phyloP scores from a whole-genome alignment of 2,329 filamentous ascomycete genomes.

The Colletotrichum chrysophilum region DNA sequence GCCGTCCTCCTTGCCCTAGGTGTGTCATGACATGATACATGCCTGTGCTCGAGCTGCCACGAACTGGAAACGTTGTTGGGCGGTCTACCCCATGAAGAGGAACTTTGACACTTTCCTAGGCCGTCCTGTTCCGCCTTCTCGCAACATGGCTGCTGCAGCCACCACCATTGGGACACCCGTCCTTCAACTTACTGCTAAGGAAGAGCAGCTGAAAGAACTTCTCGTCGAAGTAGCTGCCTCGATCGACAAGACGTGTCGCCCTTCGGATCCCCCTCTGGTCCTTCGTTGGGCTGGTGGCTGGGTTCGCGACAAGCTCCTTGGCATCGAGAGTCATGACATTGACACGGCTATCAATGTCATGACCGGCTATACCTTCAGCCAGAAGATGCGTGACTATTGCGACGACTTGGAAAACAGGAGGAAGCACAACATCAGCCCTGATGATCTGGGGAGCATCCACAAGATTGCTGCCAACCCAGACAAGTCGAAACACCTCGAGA shows the following conservation, averaged over 20 bases:
- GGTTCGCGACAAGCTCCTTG: slow-evolving; percentile 85
- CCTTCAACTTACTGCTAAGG: slow-evolving; percentile 68
- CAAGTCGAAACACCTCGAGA: slow-evolving; percentile 96
- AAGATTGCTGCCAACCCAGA: slow-evolving; percentile 92
- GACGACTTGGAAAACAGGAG: slow-evolving; percentile 61
- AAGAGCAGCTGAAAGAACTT: slow-evolving; percentile 75
- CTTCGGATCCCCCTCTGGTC: slow-evolving; percentile 62
- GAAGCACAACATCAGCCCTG: slow-evolving; percentile 62
- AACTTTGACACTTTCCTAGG: slow-evolving; percentile 16
- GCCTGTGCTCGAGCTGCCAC: neutral
- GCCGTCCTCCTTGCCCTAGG: neutral
- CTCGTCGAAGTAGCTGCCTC: slow-evolving; percentile 82
- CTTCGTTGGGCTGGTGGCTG: slow-evolving; percentile 86
- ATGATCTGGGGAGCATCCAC: slow-evolving; percentile 77
- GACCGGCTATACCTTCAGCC: slow-evolving; percentile 80
- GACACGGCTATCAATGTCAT: slow-evolving; percentile 86
- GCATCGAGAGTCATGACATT: slow-evolving; percentile 77
- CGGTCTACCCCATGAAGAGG: slow-evolving; percentile 17
- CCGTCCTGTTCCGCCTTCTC: neutral
- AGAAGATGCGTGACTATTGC: slow-evolving; percentile 72
- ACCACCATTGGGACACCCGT: slow-evolving; percentile 19
- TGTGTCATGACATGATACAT: slow-evolving; percentile 15
- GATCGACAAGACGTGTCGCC: slow-evolving; percentile 58
- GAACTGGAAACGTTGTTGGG: neutral
- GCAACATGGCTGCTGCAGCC: slow-evolving; percentile 21